phyloP scores from a whole-genome alignment of 257 asterid genomes.

The Marsdenia floribunda region DNA sequence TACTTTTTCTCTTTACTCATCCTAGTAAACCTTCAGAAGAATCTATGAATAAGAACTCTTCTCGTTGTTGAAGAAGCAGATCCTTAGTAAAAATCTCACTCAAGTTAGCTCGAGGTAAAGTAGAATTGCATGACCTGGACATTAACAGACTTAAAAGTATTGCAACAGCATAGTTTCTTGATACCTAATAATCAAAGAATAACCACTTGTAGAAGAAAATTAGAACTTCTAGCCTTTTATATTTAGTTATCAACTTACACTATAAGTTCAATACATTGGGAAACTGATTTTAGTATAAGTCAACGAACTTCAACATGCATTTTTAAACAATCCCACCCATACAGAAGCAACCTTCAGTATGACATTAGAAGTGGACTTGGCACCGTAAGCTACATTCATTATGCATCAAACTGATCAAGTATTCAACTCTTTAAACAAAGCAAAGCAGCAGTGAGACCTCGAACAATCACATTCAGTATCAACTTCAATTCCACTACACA shows the following conservation, averaged over 20 bases:
- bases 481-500: neutral
- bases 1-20: neutral
- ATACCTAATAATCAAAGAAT: neutral
- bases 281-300: no score
- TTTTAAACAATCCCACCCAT: neutral
- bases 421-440: neutral
- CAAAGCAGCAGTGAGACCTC: neutral
- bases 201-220: neutral
- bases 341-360: neutral
- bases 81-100: neutral
- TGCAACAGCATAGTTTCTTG: neutral
- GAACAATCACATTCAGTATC: neutral
- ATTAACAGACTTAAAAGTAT: no score
- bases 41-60: neutral
- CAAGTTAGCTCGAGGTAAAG: neutral
- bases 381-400: neutral
- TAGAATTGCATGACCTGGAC: no score
- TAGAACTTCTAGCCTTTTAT: neutral
- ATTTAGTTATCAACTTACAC: neutral
- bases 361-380: neutral
- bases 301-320: neutral
- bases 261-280: neutral
- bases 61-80: neutral
- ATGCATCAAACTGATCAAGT: neutral
- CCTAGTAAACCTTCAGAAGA: neutral